These are phyloP conservation scores for Trypanosoma caninum DNA, from an alignment of 208 protist species.

Conservation along the genomic window DNA sequence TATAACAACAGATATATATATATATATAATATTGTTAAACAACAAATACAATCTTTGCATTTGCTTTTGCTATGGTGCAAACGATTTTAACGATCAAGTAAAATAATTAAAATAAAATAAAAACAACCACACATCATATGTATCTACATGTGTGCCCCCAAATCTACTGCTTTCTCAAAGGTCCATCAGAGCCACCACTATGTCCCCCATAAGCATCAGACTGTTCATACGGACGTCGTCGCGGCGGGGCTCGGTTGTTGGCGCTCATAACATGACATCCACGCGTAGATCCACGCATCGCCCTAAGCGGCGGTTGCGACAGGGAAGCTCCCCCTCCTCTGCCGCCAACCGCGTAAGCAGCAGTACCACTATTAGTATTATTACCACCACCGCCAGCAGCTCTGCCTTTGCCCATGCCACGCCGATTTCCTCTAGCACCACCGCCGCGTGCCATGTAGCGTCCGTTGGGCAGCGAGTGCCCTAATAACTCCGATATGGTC, in stretches of 20 bases:
- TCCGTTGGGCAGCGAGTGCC: conserved; percentile 1
- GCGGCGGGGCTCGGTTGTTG: background rate
- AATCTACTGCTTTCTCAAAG: conserved; percentile 9
- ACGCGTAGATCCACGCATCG: conserved; percentile 3
- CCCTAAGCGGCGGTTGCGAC: conserved; percentile 7
- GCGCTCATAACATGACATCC: conserved; percentile 3
- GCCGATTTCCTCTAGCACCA: conserved; percentile 1
- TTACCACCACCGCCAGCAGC: background rate
- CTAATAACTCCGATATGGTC: conserved; percentile 3
- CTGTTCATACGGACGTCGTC: conserved; percentile 8
- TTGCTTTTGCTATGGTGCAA: too few relatives aligned
- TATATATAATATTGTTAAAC: too few relatives aligned
- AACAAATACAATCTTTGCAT: too few relatives aligned
- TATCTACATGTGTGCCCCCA: too few relatives aligned
- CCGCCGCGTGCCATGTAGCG: conserved; percentile 4
- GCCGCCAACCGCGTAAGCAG: conserved; percentile 1
- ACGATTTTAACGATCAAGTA: too few relatives aligned
- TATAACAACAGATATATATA: too few relatives aligned
- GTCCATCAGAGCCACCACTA: conserved; percentile 2
- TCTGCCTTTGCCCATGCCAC: too few relatives aligned
- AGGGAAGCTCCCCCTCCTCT: background rate
- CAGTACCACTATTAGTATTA: background rate
- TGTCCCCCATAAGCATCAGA: background rate
- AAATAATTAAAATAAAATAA: too few relatives aligned
- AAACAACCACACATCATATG: too few relatives aligned